Base-by-base conservation (phyloP, 768 basidiomycete species). In the Epithele typhae region DNA sequence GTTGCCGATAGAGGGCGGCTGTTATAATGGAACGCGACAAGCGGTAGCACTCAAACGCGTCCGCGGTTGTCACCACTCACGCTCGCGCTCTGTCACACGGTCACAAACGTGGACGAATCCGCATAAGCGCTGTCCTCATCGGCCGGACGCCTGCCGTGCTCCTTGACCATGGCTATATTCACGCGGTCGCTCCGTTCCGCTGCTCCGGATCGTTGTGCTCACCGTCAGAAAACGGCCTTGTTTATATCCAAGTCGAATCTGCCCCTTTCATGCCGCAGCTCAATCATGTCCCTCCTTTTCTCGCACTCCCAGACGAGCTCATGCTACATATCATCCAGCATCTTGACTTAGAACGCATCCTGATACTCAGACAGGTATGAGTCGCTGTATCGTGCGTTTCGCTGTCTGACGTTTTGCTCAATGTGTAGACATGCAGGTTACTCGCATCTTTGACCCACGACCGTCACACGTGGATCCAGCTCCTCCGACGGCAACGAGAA, bases 301-400 rank as follows among this genome's bases (percentile, higher is more conserved):
- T 60, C 30, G 23, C 34, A 14, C 23, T 61, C 4, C 62, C 62
- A 5, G 45, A 41, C 37, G 62, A 63, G 37, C 40, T 63, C 3
- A 18, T 61, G 15, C 43, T 61, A 1, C 24, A 48, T 7, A 47
- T 63, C 30, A 23, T 53, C 1, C 27, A 38, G 4, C 41, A 46
- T 23, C 33, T 60, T 9, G 45, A 55, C 11, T 25, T 58, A 60
- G 25, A 41, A 55, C 55, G 62, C 59, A 48, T 40, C 51, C 39
- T 21, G 23, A 17, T 32, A 12, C 32, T 37, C 5, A 14, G 35
- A 36, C 6, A 14, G 15, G 35, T 6, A 36, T n/a, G 12, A 36
- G 9, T 32, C 30, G 30, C 30, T 32, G 9, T 32, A 32, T 32
- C 9, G n/a, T n/a, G n/a, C n/a, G n/a, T n/a, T 15, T 32, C 30